phyloP scores from a whole-genome alignment of 225 moss, liverwort and hornwort genomes.

The Lunularia cruciata region DNA sequence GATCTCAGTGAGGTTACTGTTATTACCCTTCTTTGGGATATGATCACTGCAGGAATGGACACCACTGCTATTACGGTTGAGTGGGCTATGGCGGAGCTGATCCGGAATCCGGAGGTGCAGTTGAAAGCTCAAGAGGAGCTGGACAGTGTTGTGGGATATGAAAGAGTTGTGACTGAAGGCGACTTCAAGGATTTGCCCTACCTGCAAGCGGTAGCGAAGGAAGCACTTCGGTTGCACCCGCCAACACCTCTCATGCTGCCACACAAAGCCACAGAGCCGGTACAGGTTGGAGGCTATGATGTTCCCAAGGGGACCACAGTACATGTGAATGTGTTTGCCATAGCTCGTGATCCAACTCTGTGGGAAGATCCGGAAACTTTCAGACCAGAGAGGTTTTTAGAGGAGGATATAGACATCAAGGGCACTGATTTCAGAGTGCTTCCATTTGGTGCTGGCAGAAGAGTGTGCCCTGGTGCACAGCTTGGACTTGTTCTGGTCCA shows the following conservation, averaged over 20 bases:
- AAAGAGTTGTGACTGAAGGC: slow-evolving; percentile 58
- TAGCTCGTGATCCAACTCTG: slow-evolving; percentile 60
- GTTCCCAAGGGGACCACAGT: slow-evolving; percentile 70
- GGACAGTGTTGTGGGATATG: slow-evolving; percentile 70
- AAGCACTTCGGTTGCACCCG: slow-evolving; percentile 80
- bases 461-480: slow-evolving; percentile 93
- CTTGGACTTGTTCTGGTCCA: slow-evolving; percentile 79
- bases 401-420: slow-evolving; percentile 80
- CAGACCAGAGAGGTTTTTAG: slow-evolving; percentile 80
- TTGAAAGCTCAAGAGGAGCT: slow-evolving; percentile 87
- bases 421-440: slow-evolving; percentile 83
- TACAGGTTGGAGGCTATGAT: slow-evolving; percentile 71
- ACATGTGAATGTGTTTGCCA: slow-evolving; percentile 85
- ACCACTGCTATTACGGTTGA: slow-evolving; percentile 95
- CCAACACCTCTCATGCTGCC: slow-evolving; percentile 94
- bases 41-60: slow-evolving; percentile 99
- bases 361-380: slow-evolving; percentile 70
- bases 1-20: slow-evolving; percentile 91
- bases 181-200: slow-evolving; percentile 71
- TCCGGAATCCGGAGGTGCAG: slow-evolving; percentile 85
- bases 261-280: slow-evolving; percentile 67
- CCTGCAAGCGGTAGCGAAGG: slow-evolving; percentile 77
- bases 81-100: slow-evolving; percentile 95
- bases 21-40: slow-evolving; percentile 96
- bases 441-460: slow-evolving; percentile 81